Evolutionary conservation across 441 rosid genomes (phyloP).

Genomic region (Theobroma grandiflorum): DNA sequence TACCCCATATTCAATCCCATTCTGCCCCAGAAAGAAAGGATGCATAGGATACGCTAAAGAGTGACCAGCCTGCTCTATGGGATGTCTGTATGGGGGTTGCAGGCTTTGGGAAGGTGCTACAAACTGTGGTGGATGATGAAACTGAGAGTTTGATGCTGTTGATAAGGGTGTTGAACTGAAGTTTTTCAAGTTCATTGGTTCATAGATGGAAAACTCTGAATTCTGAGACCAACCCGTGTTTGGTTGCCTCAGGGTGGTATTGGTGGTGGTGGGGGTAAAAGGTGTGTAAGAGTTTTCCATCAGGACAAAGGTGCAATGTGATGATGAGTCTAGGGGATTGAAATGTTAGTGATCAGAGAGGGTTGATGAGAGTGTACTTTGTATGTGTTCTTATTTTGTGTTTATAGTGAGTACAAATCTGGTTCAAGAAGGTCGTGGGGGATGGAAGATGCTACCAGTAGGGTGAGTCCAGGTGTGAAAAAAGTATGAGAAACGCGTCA

Average conservation of each 20-base stretch:
- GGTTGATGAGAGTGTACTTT: conserved; percentile 12
- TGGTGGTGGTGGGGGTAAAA: conserved; percentile 31
- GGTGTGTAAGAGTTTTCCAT: conserved; percentile 55
- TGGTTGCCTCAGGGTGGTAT: conserved; percentile 15
- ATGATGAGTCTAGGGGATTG: conserved; percentile 16
- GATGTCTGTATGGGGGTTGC: conserved; percentile 32
- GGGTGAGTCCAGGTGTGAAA: conserved; percentile 41
- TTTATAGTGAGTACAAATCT: conserved; percentile 28
- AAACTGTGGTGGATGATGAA: conserved; percentile 32
- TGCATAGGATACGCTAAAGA: conserved; percentile 31
- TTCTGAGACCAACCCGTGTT: conserved; percentile 32
- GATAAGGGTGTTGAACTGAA: conserved; percentile 15
- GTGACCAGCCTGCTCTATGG: conserved; percentile 29
- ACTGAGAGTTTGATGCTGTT: conserved; percentile 36
- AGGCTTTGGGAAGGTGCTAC: conserved; percentile 30
- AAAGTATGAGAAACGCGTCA: conserved; percentile 49
- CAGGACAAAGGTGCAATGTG: conserved; percentile 28
- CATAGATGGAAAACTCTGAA: conserved; percentile 30
- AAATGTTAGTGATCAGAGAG: conserved; percentile 16
- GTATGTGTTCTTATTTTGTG: neutral
- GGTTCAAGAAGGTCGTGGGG: conserved; percentile 37
- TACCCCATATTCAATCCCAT: conserved; percentile 34
- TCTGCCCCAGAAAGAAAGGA: conserved; percentile 35
- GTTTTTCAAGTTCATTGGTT: conserved; percentile 21
- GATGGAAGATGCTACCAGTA: conserved; percentile 39